Evolutionary conservation across 495 filamentous ascomycete genomes (phyloP), one percentile per base, ranked within the genome.

Genomic region (Cetradonia linearis): DNA sequence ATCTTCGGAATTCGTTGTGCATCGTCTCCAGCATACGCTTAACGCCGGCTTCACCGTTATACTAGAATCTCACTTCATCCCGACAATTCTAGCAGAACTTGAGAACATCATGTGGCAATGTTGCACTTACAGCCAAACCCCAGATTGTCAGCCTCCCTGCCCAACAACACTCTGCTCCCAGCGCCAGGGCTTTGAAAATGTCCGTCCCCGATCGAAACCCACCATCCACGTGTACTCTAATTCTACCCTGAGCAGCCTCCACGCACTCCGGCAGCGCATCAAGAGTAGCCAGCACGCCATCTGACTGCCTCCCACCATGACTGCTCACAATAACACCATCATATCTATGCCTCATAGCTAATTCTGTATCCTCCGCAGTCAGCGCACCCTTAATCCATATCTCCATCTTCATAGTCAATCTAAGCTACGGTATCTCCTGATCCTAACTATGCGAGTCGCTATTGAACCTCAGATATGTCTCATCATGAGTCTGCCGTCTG

Each of bases 1-100:
- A 76, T 18, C 75, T 67, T 63, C 73, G 78, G 66, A 82, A 77
- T 52, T 81, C 77, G 1, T 73, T 67, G 56, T 74, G 73, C 6
- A 79, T 60, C 6, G 76, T 74, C 25, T 72, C 65, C 49, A 80
- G 58, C 61, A 73, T 73, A 25, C 71, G 63, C 47, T 70, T 67
- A 2, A 72, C 71, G 0, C 77, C 77, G 28, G 70, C 47, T 64
- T 79, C 67, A 6, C 72, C 73, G 31, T 74, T 63, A 57, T 74
- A 72, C 67, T 73, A 54, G 4, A 5, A 7, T 25, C 6, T 5
- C 30, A n/a, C n/a, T 23, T 31, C 49, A 44, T 23, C 13, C 18
- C 25, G 23, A 13, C 4, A 2, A 56, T 9, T 0, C 3, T 5
- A 16, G 5, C 7, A 59, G 7, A 20, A 16, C 1, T 0, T 1